Base-by-base conservation (phyloP, 2,329 filamentous ascomycete genomes). In the Diaporthe sp. region DNA sequence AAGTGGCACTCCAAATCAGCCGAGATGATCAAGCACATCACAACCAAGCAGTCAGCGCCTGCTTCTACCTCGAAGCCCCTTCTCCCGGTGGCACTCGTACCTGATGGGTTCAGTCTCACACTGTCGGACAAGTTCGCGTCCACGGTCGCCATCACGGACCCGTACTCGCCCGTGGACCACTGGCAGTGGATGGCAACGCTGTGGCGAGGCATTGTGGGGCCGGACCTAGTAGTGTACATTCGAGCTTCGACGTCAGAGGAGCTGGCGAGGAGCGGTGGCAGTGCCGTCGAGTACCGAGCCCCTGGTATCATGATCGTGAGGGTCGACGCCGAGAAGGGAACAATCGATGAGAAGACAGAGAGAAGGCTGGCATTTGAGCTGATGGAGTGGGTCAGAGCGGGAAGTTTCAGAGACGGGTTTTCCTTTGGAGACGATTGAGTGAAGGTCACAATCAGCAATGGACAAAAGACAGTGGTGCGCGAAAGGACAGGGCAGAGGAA, bases 171-270 rank as follows among this genome's bases (percentile, higher is more conserved):
- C 0, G 89, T 94, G n/a, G 95, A 97, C 79, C 96, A 98, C 84
- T 98, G 96, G 95, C 94, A 97, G 82, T 98, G 96, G 96, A 95
- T 97, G 87, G 96, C 96, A 47, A 96, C 94, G 56, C 89, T 98
- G 30, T 98, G 96, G 96, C 92, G 96, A 13, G 94, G 95, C 13
- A 93, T 94, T 71, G 88, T 96, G 1, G 94, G 94, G 0, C 92
- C 96, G 0, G 96, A 98, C 82, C 85, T 96, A 59, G 93, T 93
- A 1, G 87, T 97, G 37, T 94, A 93, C 79, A 88, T 94, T 25
- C 88, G 79, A 78, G 81, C 50, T 78, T 79, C 59, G 47, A 79
- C 72, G 9, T 82, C 83, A 51, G 82, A 83, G 19, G 84, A 84
- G 71, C 80, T 82, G 58, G 77, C 77, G n/a, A 81, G 78, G 30